These are phyloP conservation scores for Deakozyma indianensis DNA, from an alignment of 805 yeast genomes.

Conservation along the genomic window DNA sequence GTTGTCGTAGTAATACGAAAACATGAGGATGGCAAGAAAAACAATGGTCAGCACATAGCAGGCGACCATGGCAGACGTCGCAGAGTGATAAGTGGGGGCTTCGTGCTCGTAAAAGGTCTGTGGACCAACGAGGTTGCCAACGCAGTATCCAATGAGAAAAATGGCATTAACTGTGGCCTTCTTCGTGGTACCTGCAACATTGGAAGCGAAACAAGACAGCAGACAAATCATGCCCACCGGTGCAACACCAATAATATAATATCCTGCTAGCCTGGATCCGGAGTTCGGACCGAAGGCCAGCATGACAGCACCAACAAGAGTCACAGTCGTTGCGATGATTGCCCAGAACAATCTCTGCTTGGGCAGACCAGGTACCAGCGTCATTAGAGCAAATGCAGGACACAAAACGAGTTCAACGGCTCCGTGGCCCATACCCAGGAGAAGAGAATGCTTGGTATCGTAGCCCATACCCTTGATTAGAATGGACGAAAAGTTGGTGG, in stretches of 20 bases:
- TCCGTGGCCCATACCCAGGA: slow-evolving; percentile 32
- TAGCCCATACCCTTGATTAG: slow-evolving; percentile 10
- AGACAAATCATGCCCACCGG: slow-evolving; percentile 17
- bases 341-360: slow-evolving; percentile 20
- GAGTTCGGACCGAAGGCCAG: slow-evolving; percentile 28
- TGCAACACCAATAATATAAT: slow-evolving; percentile 17
- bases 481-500: slow-evolving; percentile 33
- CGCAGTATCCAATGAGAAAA: slow-evolving; percentile 43
- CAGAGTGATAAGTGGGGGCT: not conserved
- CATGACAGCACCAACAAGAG: slow-evolving; percentile 29
- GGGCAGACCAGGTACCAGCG: slow-evolving; percentile 4
- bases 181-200: slow-evolving; percentile 39
- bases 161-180: slow-evolving; percentile 35
- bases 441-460: slow-evolving; percentile 18
- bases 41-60: slow-evolving; percentile 14
- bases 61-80: not conserved
- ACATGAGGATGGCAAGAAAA: slow-evolving; percentile 16
- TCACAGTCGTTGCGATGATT: slow-evolving; percentile 34
- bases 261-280: slow-evolving; percentile 27
- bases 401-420: slow-evolving; percentile 22
- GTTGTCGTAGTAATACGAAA: slow-evolving; percentile 24
- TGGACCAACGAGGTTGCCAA: slow-evolving; percentile 57
- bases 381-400: slow-evolving; percentile 8
- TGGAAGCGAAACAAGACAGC: slow-evolving; percentile 22
- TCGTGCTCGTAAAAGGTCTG: slow-evolving; percentile 36